These are phyloP conservation scores for Solanum chilense DNA, from an alignment of 257 asterid genomes.

Conservation along the genomic window DNA sequence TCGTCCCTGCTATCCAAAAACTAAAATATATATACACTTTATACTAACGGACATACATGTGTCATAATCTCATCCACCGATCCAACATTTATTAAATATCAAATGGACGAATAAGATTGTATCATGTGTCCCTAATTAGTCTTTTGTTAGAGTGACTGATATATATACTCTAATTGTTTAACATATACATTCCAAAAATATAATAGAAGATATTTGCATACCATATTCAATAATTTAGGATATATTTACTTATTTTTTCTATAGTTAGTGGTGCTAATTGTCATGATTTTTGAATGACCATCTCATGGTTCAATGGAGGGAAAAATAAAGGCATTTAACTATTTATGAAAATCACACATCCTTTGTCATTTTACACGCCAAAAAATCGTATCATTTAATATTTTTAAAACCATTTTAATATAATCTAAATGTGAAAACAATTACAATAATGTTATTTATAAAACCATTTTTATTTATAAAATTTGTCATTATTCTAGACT, in stretches of 20 bases:
- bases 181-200: no score
- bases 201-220: rapidly evolving
- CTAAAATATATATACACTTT: no score
- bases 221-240: no score
- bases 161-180: no score
- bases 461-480: background rate
- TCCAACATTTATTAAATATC: no score
- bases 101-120: no score
- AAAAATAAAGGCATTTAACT: background rate
- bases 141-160: no score
- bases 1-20: no score
- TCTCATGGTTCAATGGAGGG: background rate
- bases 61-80: no score
- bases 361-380: background rate
- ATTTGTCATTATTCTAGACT: background rate
- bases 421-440: background rate
- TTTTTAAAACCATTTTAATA: background rate
- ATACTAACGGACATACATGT: no score
- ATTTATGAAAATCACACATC: conserved; percentile 15
- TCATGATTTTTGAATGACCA: conserved; percentile 5
- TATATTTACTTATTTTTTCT: no score
- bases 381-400: background rate
- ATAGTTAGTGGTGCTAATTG: conserved; percentile 2
- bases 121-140: no score
- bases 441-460: background rate